Conservation (phyloP, 805 yeast genomes). For the Suhomyces emberorum region DNA sequence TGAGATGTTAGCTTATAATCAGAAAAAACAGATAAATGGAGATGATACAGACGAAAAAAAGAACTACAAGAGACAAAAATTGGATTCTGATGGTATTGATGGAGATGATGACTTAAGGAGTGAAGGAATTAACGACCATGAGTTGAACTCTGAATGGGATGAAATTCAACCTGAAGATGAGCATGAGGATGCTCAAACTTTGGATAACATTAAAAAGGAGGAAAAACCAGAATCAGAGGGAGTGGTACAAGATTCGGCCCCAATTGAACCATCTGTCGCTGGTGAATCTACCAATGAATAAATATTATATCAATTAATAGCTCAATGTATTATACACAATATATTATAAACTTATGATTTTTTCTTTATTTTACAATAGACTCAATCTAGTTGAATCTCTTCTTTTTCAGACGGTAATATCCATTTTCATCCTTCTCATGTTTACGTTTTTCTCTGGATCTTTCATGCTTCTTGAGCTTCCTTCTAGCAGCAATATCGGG, state of each 20-base stretch:
- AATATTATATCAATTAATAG: too few species aligned
- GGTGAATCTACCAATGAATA: background rate
- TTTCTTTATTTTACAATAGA: background rate
- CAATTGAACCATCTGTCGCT: too few species aligned
- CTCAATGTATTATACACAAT: background rate
- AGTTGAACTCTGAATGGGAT: background rate
- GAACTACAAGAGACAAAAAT: conserved; percentile 5
- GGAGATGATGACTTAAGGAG: conserved; percentile 8
- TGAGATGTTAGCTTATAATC: conserved; percentile 61
- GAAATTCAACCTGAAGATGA: background rate
- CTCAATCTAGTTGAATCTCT: conserved; percentile 21
- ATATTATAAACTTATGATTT: background rate
- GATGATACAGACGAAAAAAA: conserved; percentile 6
- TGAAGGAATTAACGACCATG: conserved; percentile 3
- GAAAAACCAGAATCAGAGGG: too few species aligned
- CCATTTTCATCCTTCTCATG: conserved; percentile 75
- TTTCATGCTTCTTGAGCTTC: conserved; percentile 71
- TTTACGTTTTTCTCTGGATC: conserved; percentile 74
- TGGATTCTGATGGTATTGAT: conserved; percentile 5
- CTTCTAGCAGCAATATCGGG: conserved; percentile 83
- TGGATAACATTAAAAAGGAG: too few species aligned
- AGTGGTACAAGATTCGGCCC: too few species aligned
- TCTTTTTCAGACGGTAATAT: conserved; percentile 63
- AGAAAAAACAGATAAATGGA: conserved; percentile 18
- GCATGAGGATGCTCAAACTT: background rate